phyloP scores from a whole-genome alignment of 2,329 filamentous ascomycete genomes.

The Ascochyta pisi region DNA sequence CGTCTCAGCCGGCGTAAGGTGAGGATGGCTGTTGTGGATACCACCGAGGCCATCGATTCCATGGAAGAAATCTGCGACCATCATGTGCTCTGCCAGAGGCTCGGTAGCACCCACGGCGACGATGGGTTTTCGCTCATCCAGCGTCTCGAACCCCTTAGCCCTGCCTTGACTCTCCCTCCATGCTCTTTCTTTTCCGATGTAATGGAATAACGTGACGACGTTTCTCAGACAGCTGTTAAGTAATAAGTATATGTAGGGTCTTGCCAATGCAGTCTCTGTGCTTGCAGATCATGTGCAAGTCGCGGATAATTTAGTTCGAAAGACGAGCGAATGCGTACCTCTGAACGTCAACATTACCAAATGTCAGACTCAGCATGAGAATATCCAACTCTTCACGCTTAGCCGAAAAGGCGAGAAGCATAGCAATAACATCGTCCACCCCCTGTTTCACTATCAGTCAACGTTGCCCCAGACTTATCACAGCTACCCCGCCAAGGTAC shows the following conservation, averaged over 20 bases:
- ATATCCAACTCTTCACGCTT: conserved; percentile 85
- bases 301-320: background rate
- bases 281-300: background rate
- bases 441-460: conserved; percentile 57
- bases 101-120: conserved; percentile 87
- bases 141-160: conserved; percentile 72
- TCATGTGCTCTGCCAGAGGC: conserved; percentile 80
- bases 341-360: conserved; percentile 89
- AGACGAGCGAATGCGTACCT: conserved; percentile 60
- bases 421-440: conserved; percentile 88
- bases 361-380: conserved; percentile 84
- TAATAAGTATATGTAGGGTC: background rate
- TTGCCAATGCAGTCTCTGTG: background rate
- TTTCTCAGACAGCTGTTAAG: conserved; percentile 80
- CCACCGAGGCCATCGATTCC: conserved; percentile 58
- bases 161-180: conserved; percentile 78
- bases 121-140: conserved; percentile 77
- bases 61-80: conserved; percentile 77
- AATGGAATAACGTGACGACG: conserved; percentile 87
- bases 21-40: conserved; percentile 57
- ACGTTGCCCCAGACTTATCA: background rate
- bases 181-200: conserved; percentile 84
- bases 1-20: conserved; percentile 55
- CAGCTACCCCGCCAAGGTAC: conserved; percentile 25
- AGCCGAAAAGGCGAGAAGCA: conserved; percentile 84